These are phyloP conservation scores for Penicillium fimorum DNA, from an alignment of 495 filamentous ascomycete genomes.

Conservation along the genomic window DNA sequence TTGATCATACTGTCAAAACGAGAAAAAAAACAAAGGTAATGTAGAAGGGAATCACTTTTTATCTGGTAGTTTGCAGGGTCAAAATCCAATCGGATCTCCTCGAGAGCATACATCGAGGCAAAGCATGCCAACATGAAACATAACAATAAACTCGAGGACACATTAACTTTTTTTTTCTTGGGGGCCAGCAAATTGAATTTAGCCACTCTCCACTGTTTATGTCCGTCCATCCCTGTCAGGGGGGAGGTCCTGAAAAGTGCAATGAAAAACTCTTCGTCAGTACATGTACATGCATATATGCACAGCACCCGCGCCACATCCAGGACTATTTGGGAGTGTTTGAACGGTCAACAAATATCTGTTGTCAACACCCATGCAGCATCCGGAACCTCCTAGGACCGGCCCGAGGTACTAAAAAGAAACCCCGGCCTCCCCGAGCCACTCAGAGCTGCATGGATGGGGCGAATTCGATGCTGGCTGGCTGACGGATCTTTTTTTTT, in stretches of 20 bases:
- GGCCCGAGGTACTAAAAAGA: slow-evolving; percentile 15
- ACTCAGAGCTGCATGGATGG: slow-evolving; percentile 19
- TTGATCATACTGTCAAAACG: neutral
- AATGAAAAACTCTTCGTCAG: slow-evolving; percentile 16
- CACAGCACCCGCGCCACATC: slow-evolving; percentile 23
- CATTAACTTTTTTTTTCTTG: neutral
- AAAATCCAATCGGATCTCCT: slow-evolving; percentile 16
- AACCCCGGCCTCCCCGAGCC: slow-evolving; percentile 25
- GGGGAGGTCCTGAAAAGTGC: slow-evolving; percentile 7
- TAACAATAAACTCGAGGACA: neutral
- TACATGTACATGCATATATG: slow-evolving; percentile 19
- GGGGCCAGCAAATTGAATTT: neutral
- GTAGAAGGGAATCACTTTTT: slow-evolving; percentile 22
- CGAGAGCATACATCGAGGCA: slow-evolving; percentile 7
- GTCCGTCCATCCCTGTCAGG: slow-evolving; percentile 15
- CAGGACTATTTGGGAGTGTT: slow-evolving; percentile 9
- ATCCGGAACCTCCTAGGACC: slow-evolving; percentile 14
- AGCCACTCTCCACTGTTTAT: slow-evolving; percentile 7
- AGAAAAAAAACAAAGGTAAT: slow-evolving; percentile 10
- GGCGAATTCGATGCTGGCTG: slow-evolving; percentile 12
- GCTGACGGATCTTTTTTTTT: slow-evolving; percentile 6
- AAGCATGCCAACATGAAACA: slow-evolving; percentile 12
- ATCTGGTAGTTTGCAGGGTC: slow-evolving; percentile 13
- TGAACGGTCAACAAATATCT: slow-evolving; percentile 10
- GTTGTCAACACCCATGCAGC: slow-evolving; percentile 19